These are phyloP conservation scores for Phytophthora europaea DNA, from an alignment of 352 stramenopile species.

Conservation along the genomic window DNA sequence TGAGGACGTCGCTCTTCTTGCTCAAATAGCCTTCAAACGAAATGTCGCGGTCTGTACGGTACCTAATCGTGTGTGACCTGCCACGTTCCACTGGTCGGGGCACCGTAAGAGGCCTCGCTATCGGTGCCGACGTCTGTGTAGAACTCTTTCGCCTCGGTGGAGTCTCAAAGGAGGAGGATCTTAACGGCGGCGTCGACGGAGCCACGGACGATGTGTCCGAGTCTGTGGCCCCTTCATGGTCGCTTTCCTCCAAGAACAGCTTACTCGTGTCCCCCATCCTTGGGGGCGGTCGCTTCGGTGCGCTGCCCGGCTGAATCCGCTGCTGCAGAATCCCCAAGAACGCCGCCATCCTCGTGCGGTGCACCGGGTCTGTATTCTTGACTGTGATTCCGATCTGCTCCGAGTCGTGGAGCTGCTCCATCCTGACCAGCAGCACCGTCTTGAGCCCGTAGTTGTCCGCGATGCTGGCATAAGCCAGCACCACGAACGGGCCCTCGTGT, in stretches of 20 bases:
- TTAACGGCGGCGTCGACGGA: constrained; percentile 19
- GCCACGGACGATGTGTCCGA: constrained; percentile 35
- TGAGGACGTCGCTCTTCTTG: constrained; percentile 84
- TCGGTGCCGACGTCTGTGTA: background rate
- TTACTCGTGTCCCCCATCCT: constrained; percentile 54
- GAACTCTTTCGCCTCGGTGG: constrained; percentile 18
- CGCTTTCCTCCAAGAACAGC: constrained; percentile 66
- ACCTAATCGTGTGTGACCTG: constrained; percentile 75
- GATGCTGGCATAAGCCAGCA: constrained; percentile 70
- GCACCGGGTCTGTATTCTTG: constrained; percentile 77
- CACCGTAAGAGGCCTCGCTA: constrained; percentile 5
- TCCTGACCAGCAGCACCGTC: constrained; percentile 65
- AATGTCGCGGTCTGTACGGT: constrained; percentile 73
- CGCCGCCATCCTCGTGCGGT: constrained; percentile 52
- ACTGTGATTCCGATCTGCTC: constrained; percentile 74
- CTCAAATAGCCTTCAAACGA: constrained; percentile 87
- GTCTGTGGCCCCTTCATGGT: constrained; percentile 40
- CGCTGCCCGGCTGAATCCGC: constrained; percentile 61
- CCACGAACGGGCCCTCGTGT: constrained; percentile 43
- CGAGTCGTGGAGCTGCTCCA: constrained; percentile 77
- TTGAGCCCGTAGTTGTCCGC: constrained; percentile 47
- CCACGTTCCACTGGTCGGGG: constrained; percentile 36
- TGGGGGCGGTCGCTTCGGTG: constrained; percentile 53
- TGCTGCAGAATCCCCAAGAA: constrained; percentile 73
- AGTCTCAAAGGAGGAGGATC: constrained; percentile 24